Evolutionary conservation across 345 rosid species (phyloP).

Genomic region (Murraya paniculata): DNA sequence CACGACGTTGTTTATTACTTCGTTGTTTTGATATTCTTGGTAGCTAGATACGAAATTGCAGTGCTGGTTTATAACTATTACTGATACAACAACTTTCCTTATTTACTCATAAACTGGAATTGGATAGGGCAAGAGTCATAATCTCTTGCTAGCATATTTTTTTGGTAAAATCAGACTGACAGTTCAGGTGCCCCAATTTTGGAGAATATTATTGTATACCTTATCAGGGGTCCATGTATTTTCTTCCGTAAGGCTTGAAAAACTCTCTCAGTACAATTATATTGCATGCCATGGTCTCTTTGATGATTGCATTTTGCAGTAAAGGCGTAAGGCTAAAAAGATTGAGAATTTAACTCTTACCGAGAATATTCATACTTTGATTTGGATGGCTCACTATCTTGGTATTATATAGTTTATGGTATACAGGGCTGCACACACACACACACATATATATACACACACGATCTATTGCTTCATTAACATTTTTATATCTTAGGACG

Average conservation of each 20-base stretch:
- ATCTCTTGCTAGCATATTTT: background rate
- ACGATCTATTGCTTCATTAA: background rate
- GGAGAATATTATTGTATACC: background rate
- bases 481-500: background rate
- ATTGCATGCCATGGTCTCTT: background rate
- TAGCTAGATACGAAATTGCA: background rate
- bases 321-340: background rate
- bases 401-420: background rate
- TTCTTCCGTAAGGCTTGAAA: no score
- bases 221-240: background rate
- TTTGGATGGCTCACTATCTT: background rate
- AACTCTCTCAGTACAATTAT: background rate
- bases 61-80: background rate
- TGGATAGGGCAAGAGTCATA: background rate
- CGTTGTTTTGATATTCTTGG: background rate
- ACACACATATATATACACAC: no score
- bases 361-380: no score
- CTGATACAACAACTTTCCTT: background rate
- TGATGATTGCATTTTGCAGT: background rate
- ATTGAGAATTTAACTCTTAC: background rate
- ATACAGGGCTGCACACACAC: background rate
- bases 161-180: constrained; percentile 1
- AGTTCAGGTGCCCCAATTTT: background rate
- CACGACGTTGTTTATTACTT: no score
- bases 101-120: background rate